These are phyloP conservation scores for Aeschynomene evenia DNA, from an alignment of 306 rosid genomes.

Conservation along the genomic window DNA sequence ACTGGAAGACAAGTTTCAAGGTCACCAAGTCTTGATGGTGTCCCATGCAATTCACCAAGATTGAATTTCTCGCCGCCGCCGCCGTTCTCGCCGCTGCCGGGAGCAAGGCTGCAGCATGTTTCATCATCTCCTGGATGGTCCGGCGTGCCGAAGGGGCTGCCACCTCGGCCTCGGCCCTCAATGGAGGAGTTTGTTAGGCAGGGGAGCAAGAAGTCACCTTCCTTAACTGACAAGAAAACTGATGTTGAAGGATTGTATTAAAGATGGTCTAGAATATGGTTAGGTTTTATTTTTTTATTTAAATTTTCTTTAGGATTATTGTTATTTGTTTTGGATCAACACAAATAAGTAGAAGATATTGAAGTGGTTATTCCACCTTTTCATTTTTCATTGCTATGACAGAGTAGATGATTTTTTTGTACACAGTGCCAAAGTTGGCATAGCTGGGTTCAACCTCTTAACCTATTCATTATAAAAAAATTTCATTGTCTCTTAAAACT, in stretches of 20 bases:
- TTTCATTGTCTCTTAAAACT: not conserved
- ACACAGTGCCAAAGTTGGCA: slow-evolving; percentile 39
- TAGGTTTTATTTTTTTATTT: slow-evolving; percentile 14
- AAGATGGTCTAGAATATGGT: slow-evolving; percentile 41
- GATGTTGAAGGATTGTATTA: slow-evolving; percentile 56
- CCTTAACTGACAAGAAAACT: slow-evolving; percentile 43
- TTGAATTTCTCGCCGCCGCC: slow-evolving; percentile 64
- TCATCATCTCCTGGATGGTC: slow-evolving; percentile 58
- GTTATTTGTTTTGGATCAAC: slow-evolving; percentile 46
- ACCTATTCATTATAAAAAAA: not conserved
- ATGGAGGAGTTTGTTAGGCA: slow-evolving; percentile 52
- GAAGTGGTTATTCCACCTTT: slow-evolving; percentile 41
- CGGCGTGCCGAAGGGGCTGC: slow-evolving; percentile 35
- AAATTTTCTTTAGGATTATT: not conserved
- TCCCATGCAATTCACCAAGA: slow-evolving; percentile 43
- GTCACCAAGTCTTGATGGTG: slow-evolving; percentile 66
- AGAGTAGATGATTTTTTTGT: slow-evolving; percentile 46
- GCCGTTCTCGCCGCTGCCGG: slow-evolving; percentile 56
- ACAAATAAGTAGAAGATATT: slow-evolving; percentile 55
- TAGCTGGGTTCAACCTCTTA: slow-evolving; percentile 32
- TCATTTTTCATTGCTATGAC: slow-evolving; percentile 29
- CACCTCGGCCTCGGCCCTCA: slow-evolving; percentile 49
- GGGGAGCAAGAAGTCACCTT: slow-evolving; percentile 52
- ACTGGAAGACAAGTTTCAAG: slow-evolving; percentile 47
- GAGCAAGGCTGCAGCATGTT: slow-evolving; percentile 36